Evolutionary conservation across 2,329 filamentous ascomycete genomes (phyloP), one percentile per base, ranked within the genome.

Genomic region (Curvularia hawaiiensis): DNA sequence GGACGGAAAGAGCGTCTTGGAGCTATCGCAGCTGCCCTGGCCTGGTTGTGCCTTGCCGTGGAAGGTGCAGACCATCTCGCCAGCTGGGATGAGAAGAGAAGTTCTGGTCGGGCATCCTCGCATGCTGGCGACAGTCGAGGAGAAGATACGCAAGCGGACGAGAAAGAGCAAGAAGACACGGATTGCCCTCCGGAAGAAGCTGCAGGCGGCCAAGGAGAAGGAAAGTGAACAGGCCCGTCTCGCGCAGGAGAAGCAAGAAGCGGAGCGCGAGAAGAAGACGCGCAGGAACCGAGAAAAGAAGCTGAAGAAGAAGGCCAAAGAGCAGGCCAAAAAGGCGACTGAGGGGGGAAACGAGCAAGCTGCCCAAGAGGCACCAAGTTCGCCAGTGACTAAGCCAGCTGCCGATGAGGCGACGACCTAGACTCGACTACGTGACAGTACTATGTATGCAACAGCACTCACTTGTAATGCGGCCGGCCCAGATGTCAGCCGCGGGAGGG

Each of bases 251-350:
- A 76, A 74, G 55, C 68, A 73, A 39, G 71, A 74, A 18, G 66
- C 69, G 4, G 72, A 74, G 52, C 66, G 68, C 14, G 74, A 75
- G 60, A 76, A 75, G 64, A 62, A 69, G 41, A 75, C 73, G 3
- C 64, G 72, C 50, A 64, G 67, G n/a, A 76, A 76, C 56, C 62
- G 74, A 16, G 73, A 75, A 58, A 76, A 75, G 66, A 75, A 76
- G 58, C 57, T 75, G 39, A 76, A 75, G 58, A 73, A 71, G 59
- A 75, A 72, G 63, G 72, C 67, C 14, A 70, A 66, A 45, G 67
- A 73, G 4, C 71, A 73, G 58, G 72, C 72, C 2, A 73, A 73
- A 63, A 75, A 73, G 55, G 43, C 54, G 26, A 62, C 33, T 9
- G 62, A 56, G 33, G 62, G 46, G 14, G 59, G 18, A 26, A 46